Evolutionary conservation across 2,329 filamentous ascomycete genomes (phyloP), one percentile per base, ranked within the genome.

Genomic region (Gaeumannomyces sp.): DNA sequence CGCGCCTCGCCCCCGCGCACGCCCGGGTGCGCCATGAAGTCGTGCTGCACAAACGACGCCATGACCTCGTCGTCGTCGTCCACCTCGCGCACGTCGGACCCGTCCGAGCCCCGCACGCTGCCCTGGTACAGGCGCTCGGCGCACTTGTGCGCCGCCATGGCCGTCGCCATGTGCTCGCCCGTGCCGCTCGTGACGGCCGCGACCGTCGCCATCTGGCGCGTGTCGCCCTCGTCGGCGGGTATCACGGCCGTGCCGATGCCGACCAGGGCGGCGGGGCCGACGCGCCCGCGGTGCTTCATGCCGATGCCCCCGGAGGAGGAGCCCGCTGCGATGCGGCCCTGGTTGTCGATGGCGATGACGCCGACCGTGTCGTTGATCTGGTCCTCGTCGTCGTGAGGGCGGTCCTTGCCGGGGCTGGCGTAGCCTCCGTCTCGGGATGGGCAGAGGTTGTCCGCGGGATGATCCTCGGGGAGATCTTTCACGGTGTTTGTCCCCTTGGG

Each of bases 231-330:
- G 67, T 93, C 87, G 31, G 82, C 80, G 1, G 94, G 94, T n/a
- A 97, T 85, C 33, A 99, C 89, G 50, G 92, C 90, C 27, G 93
- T 94, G 65, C 95, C 95, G 64, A 98, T 87, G 10, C 95, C 94
- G 19, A 98, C 91, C 22, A 99, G 83, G 27, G 95, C 95, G 45
- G 95, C 96, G 38, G 95, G 95, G 0, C 95, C 96, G 68, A 97
- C 85, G 50, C 95, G 89, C 7, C 95, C 96, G 66, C 88, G 87
- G 75, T 97, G 93, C 74, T 99, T 99, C 94, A 99, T 97, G 33
- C 95, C 94, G 73, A 99, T 99, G 1, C 95, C 95, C 7, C 95
- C 95, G 22, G 96, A 99, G 2, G 95, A 99, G 1, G 95, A 97
- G 22, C 90, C 95, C 4, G 94, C 95, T 5, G 96, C 94, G 73